A percentile compares a stretch with the other conserved stretches of the same genome.
Evolutionary conservation across 768 basidiomycete genomes (phyloP).

Genomic region (Neoboletus magnificus): DNA sequence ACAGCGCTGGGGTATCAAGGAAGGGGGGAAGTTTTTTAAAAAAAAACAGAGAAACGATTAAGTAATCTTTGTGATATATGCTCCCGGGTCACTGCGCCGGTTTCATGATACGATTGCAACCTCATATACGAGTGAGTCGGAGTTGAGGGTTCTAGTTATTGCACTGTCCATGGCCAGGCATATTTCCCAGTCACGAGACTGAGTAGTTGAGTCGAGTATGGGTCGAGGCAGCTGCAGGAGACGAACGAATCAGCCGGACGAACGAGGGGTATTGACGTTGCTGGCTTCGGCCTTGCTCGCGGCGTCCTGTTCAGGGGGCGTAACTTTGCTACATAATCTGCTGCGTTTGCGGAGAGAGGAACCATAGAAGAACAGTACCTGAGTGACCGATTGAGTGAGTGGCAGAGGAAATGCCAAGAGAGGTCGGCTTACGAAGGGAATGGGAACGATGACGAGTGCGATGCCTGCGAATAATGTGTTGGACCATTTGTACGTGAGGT

Average conservation of each 20-base stretch:
- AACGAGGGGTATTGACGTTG: not conserved
- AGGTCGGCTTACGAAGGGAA: slow-evolving; percentile 47
- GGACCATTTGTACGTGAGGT: slow-evolving; percentile 58
- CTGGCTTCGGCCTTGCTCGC: not conserved
- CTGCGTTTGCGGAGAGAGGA: slow-evolving; percentile 26
- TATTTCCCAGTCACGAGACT: slow-evolving; percentile 2
- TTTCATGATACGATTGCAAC: slow-evolving; percentile 6
- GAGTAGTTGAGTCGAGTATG: not conserved
- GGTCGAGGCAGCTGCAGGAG: not conserved
- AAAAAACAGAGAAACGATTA: not conserved
- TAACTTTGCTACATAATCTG: slow-evolving; percentile 17
- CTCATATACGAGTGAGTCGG: not conserved
- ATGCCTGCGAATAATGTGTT: slow-evolving; percentile 52
- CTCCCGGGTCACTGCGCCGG: not conserved
- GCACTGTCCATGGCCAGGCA: slow-evolving; percentile 11
- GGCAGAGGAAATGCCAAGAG: not conserved
- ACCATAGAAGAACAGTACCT: slow-evolving; percentile 33
- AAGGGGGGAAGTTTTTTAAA: not conserved
- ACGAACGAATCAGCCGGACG: not conserved
- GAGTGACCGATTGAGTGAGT: not conserved
- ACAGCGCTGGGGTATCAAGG: not conserved
- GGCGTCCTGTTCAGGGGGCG: not conserved
- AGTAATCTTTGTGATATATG: not conserved
- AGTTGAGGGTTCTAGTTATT: not conserved
- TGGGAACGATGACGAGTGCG: slow-evolving; percentile 49